Evolutionary conservation across 768 basidiomycete genomes (phyloP).

Genomic region (Naganishia friedmannii): DNA sequence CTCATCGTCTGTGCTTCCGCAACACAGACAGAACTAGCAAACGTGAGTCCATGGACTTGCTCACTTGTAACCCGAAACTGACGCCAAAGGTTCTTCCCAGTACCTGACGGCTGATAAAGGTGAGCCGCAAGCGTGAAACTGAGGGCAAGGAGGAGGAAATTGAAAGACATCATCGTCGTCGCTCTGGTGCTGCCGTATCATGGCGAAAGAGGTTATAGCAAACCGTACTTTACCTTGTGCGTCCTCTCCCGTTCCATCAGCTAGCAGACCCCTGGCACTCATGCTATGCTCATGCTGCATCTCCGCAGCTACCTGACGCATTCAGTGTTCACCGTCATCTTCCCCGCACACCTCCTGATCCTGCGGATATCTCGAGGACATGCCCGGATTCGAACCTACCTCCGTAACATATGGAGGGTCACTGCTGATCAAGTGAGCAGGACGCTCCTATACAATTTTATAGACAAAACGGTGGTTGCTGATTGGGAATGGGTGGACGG

Average conservation of each 20-base stretch:
- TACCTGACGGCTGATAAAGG: slow-evolving; percentile 29
- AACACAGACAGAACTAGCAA: slow-evolving; percentile 48
- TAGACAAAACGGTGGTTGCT: neutral
- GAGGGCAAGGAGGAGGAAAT: neutral
- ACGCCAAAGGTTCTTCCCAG: neutral
- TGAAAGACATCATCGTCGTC: neutral
- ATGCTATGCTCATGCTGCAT: slow-evolving; percentile 25
- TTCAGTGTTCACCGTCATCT: slow-evolving; percentile 68
- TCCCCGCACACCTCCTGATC: slow-evolving; percentile 75
- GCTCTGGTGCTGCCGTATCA: slow-evolving; percentile 52
- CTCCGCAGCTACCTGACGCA: slow-evolving; percentile 75
- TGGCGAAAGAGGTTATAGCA: slow-evolving; percentile 62
- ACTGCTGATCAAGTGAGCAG: slow-evolving; percentile 55
- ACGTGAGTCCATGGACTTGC: slow-evolving; percentile 28
- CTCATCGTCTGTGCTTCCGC: slow-evolving; percentile 45
- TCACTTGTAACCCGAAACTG: neutral
- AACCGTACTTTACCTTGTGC: slow-evolving; percentile 86
- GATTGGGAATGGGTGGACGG: neutral
- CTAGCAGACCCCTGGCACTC: neutral
- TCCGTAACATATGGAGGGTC: slow-evolving; percentile 57
- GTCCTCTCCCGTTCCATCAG: slow-evolving; percentile 39
- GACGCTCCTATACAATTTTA: no score
- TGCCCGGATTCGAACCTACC: slow-evolving; percentile 57
- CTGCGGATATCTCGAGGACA: slow-evolving; percentile 57
- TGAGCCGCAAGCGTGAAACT: slow-evolving; percentile 1